These are phyloP conservation scores for Scenedesmus sp. DNA, from an alignment of 163 green algal species.

Conservation along the genomic window DNA sequence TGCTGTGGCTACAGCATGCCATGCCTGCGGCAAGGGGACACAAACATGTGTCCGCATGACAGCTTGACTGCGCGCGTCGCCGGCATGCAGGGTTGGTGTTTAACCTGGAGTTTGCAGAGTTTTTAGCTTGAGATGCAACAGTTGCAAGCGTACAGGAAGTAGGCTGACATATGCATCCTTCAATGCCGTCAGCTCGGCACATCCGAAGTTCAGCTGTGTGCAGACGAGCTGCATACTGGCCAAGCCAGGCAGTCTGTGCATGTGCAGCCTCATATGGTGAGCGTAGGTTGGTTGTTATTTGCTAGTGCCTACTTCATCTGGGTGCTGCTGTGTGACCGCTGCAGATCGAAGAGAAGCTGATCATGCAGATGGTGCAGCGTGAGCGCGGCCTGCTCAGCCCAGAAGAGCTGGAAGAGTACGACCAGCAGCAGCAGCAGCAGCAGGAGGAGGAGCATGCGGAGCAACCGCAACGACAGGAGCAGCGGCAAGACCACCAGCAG, in stretches of 20 bases:
- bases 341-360: slow-evolving; percentile 47
- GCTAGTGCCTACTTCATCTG: no score
- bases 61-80: not conserved
- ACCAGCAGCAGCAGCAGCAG: slow-evolving; percentile 27
- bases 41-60: not conserved
- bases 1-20: not conserved
- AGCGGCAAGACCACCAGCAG: not conserved
- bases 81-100: no score
- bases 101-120: no score
- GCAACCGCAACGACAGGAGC: not conserved
- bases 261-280: no score
- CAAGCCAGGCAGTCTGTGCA: no score
- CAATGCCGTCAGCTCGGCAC: no score
- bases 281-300: no score
- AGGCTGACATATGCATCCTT: no score
- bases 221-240: no score
- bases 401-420: slow-evolving; percentile 6
- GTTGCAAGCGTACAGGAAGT: no score
- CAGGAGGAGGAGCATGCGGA: not conserved
- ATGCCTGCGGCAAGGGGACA: not conserved
- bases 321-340: not conserved
- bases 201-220: no score
- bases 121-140: no score
- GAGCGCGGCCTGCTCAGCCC: not conserved
- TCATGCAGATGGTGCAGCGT: slow-evolving; percentile 42